Conservation (phyloP, 306 rosid genomes). For the Vicia villosa region DNA sequence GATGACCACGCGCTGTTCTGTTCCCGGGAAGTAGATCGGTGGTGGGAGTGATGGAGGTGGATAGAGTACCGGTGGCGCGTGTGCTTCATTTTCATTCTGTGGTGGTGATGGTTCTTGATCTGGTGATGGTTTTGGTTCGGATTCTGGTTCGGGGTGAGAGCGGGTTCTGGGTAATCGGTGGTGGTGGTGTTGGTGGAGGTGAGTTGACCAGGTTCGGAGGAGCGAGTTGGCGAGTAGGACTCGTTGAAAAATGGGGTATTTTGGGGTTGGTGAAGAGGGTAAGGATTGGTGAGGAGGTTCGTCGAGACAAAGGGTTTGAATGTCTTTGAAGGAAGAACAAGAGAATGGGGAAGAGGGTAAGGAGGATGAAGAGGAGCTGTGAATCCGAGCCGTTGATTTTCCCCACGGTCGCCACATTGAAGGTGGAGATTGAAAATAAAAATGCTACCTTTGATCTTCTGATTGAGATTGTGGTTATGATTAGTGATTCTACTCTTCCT, state of each 20-base stretch:
- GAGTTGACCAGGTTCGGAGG: slow-evolving; percentile 52
- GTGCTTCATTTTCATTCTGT: neutral
- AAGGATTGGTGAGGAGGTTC: slow-evolving; percentile 42
- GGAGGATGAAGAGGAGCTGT: slow-evolving; percentile 45
- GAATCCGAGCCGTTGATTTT: slow-evolving; percentile 71
- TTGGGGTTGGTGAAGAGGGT: neutral
- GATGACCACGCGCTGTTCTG: slow-evolving; percentile 75
- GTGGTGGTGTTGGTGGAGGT: slow-evolving; percentile 7
- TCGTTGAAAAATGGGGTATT: slow-evolving; percentile 65
- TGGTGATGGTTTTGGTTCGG: slow-evolving; percentile 16
- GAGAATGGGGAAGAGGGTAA: slow-evolving; percentile 53
- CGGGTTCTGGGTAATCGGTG: slow-evolving; percentile 11
- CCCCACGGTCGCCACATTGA: slow-evolving; percentile 94
- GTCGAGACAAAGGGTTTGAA: slow-evolving; percentile 67
- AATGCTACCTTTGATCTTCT: neutral
- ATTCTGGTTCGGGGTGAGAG: slow-evolving; percentile 1
- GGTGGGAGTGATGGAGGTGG: neutral
- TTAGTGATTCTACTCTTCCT: too few species aligned
- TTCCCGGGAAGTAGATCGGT: slow-evolving; percentile 47
- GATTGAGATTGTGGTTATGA: neutral
- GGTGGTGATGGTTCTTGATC: neutral
- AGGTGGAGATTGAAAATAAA: slow-evolving; percentile 25
- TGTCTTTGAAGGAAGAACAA: slow-evolving; percentile 88
- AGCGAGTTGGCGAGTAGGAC: slow-evolving; percentile 71
- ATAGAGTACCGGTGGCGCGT: neutral